A percentile compares a stretch with the other conserved stretches of the same genome.
Conservation (phyloP, 2,329 filamentous ascomycete species). For the Alternaria conjuncta region DNA sequence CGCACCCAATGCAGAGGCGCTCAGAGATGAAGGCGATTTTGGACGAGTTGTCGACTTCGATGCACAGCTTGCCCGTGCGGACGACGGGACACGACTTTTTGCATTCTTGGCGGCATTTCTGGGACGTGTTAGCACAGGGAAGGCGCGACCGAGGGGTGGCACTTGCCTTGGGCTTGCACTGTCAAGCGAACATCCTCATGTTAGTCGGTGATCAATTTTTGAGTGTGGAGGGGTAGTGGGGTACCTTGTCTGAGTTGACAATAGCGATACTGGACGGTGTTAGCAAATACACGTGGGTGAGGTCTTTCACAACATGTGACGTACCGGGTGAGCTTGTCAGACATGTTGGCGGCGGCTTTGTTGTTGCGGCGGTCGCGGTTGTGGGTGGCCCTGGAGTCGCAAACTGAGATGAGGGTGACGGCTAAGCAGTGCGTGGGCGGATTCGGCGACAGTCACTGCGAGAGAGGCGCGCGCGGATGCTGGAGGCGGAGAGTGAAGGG, state of each 20-base stretch:
- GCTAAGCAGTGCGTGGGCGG: conserved; percentile 19
- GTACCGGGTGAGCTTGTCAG: conserved; percentile 94
- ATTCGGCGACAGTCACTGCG: conserved; percentile 9
- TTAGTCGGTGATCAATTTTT: conserved; percentile 43
- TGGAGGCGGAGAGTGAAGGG: not conserved
- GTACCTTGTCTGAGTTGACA: conserved; percentile 96
- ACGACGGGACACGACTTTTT: conserved; percentile 99
- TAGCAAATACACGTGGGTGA: conserved; percentile 11
- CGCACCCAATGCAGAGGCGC: conserved; percentile 93
- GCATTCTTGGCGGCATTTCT: conserved; percentile 99
- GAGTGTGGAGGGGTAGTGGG: conserved; percentile 50
- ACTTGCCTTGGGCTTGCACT: conserved; percentile 87
- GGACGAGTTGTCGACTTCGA: conserved; percentile 86
- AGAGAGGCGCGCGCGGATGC: not conserved
- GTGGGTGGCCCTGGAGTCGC: conserved; percentile 3
- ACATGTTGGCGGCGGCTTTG: conserved; percentile 62
- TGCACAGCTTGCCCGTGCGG: conserved; percentile 95
- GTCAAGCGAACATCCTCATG: conserved; percentile 52
- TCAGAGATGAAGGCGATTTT: conserved; percentile 99
- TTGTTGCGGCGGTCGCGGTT: conserved; percentile 11
- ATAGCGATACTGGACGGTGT: conserved; percentile 78
- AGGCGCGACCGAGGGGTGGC: conserved; percentile 11
- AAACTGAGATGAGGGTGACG: conserved; percentile 25
- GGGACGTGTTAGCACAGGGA: conserved; percentile 34
- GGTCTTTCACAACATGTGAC: conserved; percentile 33